A percentile compares a stretch with the other conserved stretches of the same genome.
phyloP scores from a whole-genome alignment of 306 rosid genomes.

The Leucaena leucocephala region DNA sequence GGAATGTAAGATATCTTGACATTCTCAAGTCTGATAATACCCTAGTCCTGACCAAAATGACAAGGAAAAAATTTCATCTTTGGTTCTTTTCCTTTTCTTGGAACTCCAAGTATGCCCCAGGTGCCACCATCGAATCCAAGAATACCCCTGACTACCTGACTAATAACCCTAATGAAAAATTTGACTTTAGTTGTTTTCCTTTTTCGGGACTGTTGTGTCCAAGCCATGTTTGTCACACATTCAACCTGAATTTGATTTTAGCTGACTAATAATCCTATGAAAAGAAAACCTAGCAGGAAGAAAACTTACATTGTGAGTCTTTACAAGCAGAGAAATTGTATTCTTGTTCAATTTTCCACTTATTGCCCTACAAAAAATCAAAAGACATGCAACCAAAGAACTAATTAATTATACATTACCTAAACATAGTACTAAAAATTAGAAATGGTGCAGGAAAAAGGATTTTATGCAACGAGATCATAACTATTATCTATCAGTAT shows the following conservation, averaged over 20 bases:
- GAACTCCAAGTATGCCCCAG: background rate
- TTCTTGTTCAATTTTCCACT: constrained; percentile 88
- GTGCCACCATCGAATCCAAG: background rate
- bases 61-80: background rate
- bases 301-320: constrained; percentile 71
- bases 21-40: background rate
- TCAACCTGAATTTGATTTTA: background rate
- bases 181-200: background rate
- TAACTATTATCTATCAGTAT: constrained; percentile 21
- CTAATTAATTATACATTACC: constrained; percentile 33
- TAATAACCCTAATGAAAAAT: background rate
- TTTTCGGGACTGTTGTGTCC: background rate
- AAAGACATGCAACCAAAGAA: constrained; percentile 37
- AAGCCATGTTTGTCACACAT: background rate
- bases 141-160: background rate
- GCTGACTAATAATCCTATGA: constrained; percentile 15
- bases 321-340: constrained; percentile 89
- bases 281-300: constrained; percentile 22
- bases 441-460: constrained; percentile 27
- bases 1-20: no score
- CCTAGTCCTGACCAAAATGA: background rate
- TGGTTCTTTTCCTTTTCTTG: background rate
- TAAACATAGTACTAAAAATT: constrained; percentile 15
- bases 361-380: constrained; percentile 71
- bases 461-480: constrained; percentile 30